Evolutionary conservation across 306 rosid species (phyloP).

Genomic region (Glycine tomentella): DNA sequence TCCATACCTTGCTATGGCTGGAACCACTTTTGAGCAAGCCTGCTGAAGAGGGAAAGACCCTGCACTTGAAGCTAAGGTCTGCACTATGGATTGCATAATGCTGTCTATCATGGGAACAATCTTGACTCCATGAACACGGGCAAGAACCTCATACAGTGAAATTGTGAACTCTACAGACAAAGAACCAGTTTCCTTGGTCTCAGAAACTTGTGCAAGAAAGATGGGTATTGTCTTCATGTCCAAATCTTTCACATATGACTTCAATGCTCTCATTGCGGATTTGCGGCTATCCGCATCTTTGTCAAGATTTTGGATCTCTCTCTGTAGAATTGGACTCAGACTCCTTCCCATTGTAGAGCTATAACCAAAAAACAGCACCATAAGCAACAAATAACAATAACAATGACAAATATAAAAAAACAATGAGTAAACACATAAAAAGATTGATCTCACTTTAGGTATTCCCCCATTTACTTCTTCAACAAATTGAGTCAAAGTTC

Average conservation of each 20-base stretch:
- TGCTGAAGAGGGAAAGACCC: slow-evolving; percentile 90
- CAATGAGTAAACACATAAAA: slow-evolving; percentile 3
- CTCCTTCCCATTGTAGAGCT: slow-evolving; percentile 66
- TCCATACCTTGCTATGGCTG: slow-evolving; percentile 85
- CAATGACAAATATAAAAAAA: background rate
- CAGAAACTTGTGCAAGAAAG: slow-evolving; percentile 94
- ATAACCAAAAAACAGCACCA: background rate
- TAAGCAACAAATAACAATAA: background rate
- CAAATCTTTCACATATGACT: slow-evolving; percentile 78
- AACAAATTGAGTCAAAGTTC: slow-evolving; percentile 7
- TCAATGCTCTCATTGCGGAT: slow-evolving; percentile 82
- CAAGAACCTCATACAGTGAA: slow-evolving; percentile 87
- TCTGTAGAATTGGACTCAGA: slow-evolving; percentile 61
- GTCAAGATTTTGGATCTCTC: slow-evolving; percentile 76
- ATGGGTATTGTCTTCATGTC: slow-evolving; percentile 78
- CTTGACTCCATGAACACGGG: slow-evolving; percentile 83
- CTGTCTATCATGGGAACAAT: slow-evolving; percentile 78
- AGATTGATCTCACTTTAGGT: background rate
- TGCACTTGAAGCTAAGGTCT: slow-evolving; percentile 84
- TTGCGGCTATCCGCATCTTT: slow-evolving; percentile 82
- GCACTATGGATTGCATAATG: slow-evolving; percentile 78
- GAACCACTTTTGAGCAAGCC: slow-evolving; percentile 91
- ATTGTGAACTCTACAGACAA: slow-evolving; percentile 78
- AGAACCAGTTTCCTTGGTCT: slow-evolving; percentile 75
- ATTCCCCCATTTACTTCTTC: background rate